Evolutionary conservation across 345 rosid genomes (phyloP).

Genomic region (Sapria himalayana): DNA sequence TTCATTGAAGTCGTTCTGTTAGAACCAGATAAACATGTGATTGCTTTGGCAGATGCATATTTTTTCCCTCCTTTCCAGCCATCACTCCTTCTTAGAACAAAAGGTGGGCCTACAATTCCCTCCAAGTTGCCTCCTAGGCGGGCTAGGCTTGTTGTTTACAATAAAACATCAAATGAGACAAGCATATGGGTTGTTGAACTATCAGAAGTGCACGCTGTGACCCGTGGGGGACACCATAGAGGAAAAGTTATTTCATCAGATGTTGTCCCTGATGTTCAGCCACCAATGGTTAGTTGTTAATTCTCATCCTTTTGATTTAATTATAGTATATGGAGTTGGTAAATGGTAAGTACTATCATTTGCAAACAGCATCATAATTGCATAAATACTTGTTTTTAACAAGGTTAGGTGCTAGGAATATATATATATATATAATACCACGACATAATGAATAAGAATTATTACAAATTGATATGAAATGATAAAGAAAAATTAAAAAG

Average conservation of each 20-base stretch:
- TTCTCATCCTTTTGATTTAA: too few species aligned
- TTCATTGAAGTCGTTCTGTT: constrained; percentile 67
- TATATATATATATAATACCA: too few species aligned
- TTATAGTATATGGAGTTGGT: too few species aligned
- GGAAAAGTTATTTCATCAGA: constrained; percentile 67
- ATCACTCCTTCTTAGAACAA: constrained; percentile 60
- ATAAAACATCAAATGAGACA: constrained; percentile 64
- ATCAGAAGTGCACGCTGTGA: constrained; percentile 79
- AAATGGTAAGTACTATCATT: too few species aligned
- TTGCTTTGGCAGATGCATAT: constrained; percentile 80
- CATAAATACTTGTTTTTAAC: too few species aligned
- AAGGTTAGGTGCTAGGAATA: too few species aligned
- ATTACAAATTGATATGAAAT: too few species aligned
- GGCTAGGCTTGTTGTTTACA: constrained; percentile 69
- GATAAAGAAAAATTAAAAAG: too few species aligned
- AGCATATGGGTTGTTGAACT: constrained; percentile 67
- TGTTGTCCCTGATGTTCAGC: constrained; percentile 73
- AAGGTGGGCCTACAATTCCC: constrained; percentile 69
- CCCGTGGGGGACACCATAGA: constrained; percentile 88
- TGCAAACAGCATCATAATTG: too few species aligned
- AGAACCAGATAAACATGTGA: constrained; percentile 68
- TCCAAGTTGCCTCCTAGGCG: constrained; percentile 74
- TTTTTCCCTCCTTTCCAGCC: constrained; percentile 93
- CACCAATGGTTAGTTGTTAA: constrained; percentile 50
- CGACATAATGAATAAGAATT: too few species aligned